Base-by-base conservation (phyloP, 2,329 filamentous ascomycete species). In the Aaosphaeria pasadenensis region DNA sequence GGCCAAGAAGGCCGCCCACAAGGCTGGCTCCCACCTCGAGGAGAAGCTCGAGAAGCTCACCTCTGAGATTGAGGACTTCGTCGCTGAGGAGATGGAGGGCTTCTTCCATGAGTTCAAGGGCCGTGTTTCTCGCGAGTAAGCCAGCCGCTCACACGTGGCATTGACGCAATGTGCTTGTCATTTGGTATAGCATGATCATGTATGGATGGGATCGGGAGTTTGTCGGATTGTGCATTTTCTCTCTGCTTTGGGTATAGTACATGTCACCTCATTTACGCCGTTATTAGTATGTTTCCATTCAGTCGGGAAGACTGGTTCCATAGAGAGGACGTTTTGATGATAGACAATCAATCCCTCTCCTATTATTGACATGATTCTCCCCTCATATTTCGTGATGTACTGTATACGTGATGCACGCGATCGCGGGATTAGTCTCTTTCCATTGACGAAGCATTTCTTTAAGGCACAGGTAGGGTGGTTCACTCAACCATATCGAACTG, bases 51-150 rank as follows among this genome's bases (percentile, higher is more conserved):
- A 36, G 7, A 69, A 75, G 59, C 63, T 76, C 50, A 65, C 68
- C 50, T 57, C 63, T 45, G 62, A 74, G 58, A 71, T 75, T 50
- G 71, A 77, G 63, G 73, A 77, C 57, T 70, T 78, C 55, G 71
- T 75, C 41, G 71, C 73, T 39, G 74, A 71, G 43, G 72, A 78
- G 59, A 71, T 80, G 57, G 74, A 77, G 64, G 71, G 71, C 45
- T 74, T 79, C 63, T 71, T 88, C 54, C 73, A 85, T 57, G 78
- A 86, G 55, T 62, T 68, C 55, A 68, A 68, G 64, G 61, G 62
- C 51, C 66, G 65, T 43, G 55, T 68, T 44, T 59, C 64, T 36
- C 63, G 59, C 62, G 60, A 68, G 54, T 69, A 67, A 53, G 44
- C 35, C n/a, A 43, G 31, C 17, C 24, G 6, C 17, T 32, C 9